Conservation (phyloP, 441 rosid species). For the Populus hybrid region DNA sequence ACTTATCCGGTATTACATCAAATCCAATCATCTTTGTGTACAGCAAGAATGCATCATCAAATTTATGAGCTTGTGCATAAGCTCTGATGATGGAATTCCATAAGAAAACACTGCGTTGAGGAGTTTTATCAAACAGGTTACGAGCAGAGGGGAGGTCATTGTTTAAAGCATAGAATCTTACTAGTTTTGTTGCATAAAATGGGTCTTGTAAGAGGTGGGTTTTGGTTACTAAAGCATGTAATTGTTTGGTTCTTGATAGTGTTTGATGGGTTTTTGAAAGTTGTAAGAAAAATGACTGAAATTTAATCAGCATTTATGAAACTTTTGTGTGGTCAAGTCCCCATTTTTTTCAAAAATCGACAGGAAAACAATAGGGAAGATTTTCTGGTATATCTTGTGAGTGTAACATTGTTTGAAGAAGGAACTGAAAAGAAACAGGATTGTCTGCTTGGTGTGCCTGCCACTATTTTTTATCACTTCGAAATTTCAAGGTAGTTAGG, state of each 20-base stretch:
- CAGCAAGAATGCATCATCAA: constrained; percentile 31
- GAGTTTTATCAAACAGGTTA: constrained; percentile 68
- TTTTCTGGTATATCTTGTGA: background rate
- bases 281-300: constrained; percentile 36
- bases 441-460: background rate
- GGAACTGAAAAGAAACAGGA: background rate
- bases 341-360: background rate
- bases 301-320: constrained; percentile 24
- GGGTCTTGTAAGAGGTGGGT: constrained; percentile 53
- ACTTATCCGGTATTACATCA: constrained; percentile 55
- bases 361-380: background rate
- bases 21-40: constrained; percentile 46
- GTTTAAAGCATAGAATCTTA: constrained; percentile 43
- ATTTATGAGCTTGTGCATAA: constrained; percentile 45
- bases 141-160: constrained; percentile 49
- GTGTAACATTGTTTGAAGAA: background rate
- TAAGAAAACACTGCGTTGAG: constrained; percentile 66
- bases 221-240: constrained; percentile 60
- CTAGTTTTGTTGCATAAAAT: constrained; percentile 58
- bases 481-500: background rate
- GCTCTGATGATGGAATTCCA: constrained; percentile 85
- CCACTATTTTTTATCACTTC: background rate
- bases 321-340: background rate
- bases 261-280: constrained; percentile 49
- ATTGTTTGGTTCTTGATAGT: constrained; percentile 45